Percentiles rank a stretch among this genome's conserved stretches.
Evolutionary conservation across 2,329 filamentous ascomycete species (phyloP).

Genomic region (Tolypocladium album): DNA sequence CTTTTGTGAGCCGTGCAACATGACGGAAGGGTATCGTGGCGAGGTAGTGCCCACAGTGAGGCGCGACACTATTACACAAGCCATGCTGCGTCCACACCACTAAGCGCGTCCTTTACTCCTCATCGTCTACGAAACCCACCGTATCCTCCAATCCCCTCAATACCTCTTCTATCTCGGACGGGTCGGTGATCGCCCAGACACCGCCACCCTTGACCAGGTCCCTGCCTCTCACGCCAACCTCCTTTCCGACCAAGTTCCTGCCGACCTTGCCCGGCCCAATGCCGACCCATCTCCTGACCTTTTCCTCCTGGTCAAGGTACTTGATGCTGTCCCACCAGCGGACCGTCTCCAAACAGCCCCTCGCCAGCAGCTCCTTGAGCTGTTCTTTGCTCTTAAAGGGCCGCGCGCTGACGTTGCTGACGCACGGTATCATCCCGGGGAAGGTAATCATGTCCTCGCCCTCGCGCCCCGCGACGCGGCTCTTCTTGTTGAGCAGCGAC

Average conservation of each 20-base stretch:
- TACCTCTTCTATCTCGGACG: slow-evolving; percentile 62
- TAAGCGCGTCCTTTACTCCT: slow-evolving; percentile 15
- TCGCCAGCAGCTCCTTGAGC: slow-evolving; percentile 66
- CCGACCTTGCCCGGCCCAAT: slow-evolving; percentile 92
- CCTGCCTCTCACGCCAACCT: slow-evolving; percentile 75
- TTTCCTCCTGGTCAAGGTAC: slow-evolving; percentile 75
- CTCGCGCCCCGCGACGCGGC: slow-evolving; percentile 39
- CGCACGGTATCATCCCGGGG: slow-evolving; percentile 62
- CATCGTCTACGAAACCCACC: slow-evolving; percentile 38
- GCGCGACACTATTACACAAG: neutral
- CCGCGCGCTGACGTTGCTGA: slow-evolving; percentile 76
- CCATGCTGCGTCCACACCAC: neutral
- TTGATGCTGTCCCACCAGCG: slow-evolving; percentile 90
- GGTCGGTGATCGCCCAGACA: slow-evolving; percentile 84
- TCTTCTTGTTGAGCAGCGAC: slow-evolving; percentile 50
- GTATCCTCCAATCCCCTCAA: slow-evolving; percentile 56
- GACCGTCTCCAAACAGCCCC: slow-evolving; percentile 85
- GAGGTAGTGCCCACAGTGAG: neutral
- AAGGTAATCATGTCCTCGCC: slow-evolving; percentile 60
- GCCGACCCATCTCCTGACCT: slow-evolving; percentile 77
- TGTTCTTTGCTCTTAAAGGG: slow-evolving; percentile 66
- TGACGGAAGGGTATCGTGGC: too few species aligned
- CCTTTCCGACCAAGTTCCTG: slow-evolving; percentile 85
- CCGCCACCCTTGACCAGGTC: slow-evolving; percentile 78
- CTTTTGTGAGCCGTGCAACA: too few species aligned